phyloP scores from a whole-genome alignment of 805 yeast genomes.

The Starmerella bacillaris region DNA sequence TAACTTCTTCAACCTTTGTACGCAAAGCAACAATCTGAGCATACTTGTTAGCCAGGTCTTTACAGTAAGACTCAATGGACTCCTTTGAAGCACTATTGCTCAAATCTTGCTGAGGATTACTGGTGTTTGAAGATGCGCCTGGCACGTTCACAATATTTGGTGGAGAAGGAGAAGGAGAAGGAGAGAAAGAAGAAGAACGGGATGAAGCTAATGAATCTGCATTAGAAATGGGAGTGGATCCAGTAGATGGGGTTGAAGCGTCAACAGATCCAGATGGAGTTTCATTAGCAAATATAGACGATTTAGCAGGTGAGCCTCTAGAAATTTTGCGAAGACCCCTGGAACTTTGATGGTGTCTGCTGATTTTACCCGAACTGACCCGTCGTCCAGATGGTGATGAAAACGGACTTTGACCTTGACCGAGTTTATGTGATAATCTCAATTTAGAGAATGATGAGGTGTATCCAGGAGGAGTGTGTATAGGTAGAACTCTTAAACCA shows the following conservation, averaged over 20 bases:
- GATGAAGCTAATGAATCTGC: background rate
- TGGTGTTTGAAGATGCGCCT: background rate
- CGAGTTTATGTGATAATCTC: no score
- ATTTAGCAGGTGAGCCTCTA: no score
- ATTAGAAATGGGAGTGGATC: background rate
- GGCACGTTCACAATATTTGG: background rate
- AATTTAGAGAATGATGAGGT: no score
- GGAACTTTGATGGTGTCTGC: no score
- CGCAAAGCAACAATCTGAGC: constrained; percentile 24
- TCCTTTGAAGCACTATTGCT: background rate
- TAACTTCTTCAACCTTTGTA: constrained; percentile 19
- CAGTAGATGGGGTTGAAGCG: background rate
- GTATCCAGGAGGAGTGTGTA: no score
- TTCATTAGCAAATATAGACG: no score
- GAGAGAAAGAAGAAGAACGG: background rate
- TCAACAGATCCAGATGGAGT: no score
- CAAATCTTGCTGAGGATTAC: background rate
- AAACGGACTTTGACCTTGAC: no score
- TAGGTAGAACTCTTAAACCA: no score
- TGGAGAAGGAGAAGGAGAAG: background rate
- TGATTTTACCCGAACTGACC: no score
- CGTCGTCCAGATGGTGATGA: no score
- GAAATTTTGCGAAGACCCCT: no score
- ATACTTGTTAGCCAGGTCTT: constrained; percentile 25
- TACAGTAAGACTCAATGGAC: constrained; percentile 16